Percentiles rank a stretch among this genome's conserved stretches.
These are phyloP conservation scores for Cytospora chrysosperma DNA, from an alignment of 2,329 filamentous ascomycete species.

Conservation along the genomic window DNA sequence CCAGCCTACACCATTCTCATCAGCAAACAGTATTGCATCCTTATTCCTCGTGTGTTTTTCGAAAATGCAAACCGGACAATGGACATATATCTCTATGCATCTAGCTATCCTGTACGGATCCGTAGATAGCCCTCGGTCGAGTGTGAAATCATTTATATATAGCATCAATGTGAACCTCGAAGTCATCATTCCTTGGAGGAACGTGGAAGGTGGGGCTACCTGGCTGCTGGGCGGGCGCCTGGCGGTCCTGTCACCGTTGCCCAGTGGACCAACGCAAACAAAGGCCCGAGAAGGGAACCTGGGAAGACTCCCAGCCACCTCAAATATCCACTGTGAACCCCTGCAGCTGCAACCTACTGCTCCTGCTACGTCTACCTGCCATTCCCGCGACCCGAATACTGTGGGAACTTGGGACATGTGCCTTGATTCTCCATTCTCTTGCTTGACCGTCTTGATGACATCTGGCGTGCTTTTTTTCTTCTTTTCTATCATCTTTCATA, in stretches of 20 bases:
- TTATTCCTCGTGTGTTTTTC: too few species aligned
- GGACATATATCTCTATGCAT: too few species aligned
- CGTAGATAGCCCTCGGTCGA: background rate
- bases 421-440: background rate
- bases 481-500: background rate
- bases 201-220: background rate
- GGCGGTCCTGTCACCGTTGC: background rate
- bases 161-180: too few species aligned
- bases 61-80: too few species aligned
- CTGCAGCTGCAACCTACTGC: background rate
- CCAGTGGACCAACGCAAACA: background rate
- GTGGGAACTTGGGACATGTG: background rate
- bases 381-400: background rate
- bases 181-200: background rate
- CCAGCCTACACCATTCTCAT: too few species aligned
- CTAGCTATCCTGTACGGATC: too few species aligned
- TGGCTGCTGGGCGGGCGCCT: too few species aligned
- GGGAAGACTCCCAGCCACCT: background rate
- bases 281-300: background rate
- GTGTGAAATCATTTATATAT: background rate
- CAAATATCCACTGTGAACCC: background rate
- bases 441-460: background rate
- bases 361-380: background rate
- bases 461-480: background rate
- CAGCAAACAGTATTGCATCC: too few species aligned